These are phyloP conservation scores for Gentiana macrophylla DNA, from an alignment of 257 asterid genomes.

Conservation along the genomic window DNA sequence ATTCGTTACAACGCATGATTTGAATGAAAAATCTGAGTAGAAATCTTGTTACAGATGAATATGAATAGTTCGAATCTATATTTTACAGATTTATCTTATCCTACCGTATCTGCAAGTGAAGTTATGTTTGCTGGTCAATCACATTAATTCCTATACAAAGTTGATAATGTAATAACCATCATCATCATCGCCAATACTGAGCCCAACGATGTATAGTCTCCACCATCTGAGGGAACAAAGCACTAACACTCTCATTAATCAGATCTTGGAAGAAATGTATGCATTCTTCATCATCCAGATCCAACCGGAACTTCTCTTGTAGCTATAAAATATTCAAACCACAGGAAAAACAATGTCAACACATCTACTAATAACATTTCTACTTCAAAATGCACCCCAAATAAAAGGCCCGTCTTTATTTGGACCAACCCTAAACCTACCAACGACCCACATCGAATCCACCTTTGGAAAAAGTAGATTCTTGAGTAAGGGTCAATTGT, in stretches of 20 bases:
- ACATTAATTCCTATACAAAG: not conserved
- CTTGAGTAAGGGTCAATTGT: no score
- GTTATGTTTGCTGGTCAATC: no score
- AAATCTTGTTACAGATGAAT: no score
- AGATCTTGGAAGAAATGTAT: slow-evolving; percentile 96
- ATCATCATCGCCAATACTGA: slow-evolving; percentile 78
- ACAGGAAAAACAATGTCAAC: slow-evolving; percentile 10
- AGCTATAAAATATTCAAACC: slow-evolving; percentile 25
- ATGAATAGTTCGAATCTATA: not conserved
- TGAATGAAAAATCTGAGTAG: not conserved
- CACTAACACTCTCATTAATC: slow-evolving; percentile 92
- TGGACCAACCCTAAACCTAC: no score
- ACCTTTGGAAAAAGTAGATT: no score
- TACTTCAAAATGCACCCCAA: no score
- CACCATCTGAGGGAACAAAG: slow-evolving; percentile 97
- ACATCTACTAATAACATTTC: not conserved
- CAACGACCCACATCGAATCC: no score
- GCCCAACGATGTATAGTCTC: slow-evolving; percentile 99
- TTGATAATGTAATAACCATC: not conserved
- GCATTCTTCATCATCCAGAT: slow-evolving; percentile 86
- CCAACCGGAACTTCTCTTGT: slow-evolving; percentile 95
- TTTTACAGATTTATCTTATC: no score
- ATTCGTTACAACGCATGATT: not conserved
- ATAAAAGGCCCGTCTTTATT: not conserved
- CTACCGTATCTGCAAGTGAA: not conserved